Evolutionary conservation across 2,329 filamentous ascomycete species (phyloP).

Genomic region (Meredithiella fracta): DNA sequence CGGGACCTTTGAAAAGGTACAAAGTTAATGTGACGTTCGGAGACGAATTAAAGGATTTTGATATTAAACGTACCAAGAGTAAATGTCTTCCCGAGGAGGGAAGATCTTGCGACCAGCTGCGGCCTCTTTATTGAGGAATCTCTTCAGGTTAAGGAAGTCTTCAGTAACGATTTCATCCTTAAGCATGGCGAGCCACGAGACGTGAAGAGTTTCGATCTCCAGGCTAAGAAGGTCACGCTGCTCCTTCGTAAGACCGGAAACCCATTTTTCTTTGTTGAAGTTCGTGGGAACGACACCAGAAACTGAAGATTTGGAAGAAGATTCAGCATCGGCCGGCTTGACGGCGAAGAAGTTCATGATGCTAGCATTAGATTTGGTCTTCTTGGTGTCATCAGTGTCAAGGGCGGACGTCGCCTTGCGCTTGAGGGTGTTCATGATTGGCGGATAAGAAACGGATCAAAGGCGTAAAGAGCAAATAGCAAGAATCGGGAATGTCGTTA

Average conservation of each 20-base stretch:
- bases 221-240: conserved; percentile 68
- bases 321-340: conserved; percentile 35
- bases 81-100: conserved; percentile 75
- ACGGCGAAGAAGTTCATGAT: conserved; percentile 82
- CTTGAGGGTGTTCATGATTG: conserved; percentile 42
- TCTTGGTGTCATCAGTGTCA: conserved; percentile 41
- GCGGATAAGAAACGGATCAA: neutral
- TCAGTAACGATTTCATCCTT: conserved; percentile 69
- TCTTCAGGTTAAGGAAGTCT: conserved; percentile 76
- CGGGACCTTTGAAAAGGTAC: conserved; percentile 54
- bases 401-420: conserved; percentile 42
- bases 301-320: conserved; percentile 16
- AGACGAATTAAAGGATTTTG: neutral
- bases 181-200: conserved; percentile 77
- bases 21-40: neutral
- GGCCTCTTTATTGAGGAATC: conserved; percentile 67
- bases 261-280: conserved; percentile 71
- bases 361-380: conserved; percentile 55
- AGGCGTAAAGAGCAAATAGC: neutral
- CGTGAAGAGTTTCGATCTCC: conserved; percentile 82
- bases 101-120: conserved; percentile 63
- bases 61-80: conserved; percentile 65
- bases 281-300: conserved; percentile 20
- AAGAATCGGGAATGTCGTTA: too few species aligned
- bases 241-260: conserved; percentile 61